phyloP scores from a whole-genome alignment of 164 flowering plant genomes.

The Taxillus chinensis region DNA sequence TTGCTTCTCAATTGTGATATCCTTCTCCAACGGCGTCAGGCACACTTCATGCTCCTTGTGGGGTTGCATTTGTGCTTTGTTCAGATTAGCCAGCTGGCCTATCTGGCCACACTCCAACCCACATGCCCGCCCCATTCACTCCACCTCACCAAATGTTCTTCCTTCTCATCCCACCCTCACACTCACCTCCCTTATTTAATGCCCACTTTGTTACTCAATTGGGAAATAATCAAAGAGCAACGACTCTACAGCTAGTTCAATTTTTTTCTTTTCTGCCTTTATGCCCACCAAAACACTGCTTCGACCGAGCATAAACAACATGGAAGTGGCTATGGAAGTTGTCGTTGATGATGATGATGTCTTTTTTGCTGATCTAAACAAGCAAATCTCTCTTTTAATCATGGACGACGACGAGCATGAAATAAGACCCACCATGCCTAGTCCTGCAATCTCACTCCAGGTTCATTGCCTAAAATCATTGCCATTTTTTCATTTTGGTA shows the following conservation, averaged over 20 bases:
- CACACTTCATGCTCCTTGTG: conserved; percentile 30
- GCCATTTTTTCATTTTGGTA: too few species aligned
- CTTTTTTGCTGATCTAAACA: conserved; percentile 72
- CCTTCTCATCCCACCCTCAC: neutral
- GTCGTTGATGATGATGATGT: conserved; percentile 59
- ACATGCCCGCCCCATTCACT: conserved; percentile 20
- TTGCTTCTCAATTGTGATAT: conserved; percentile 21
- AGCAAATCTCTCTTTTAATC: conserved; percentile 65
- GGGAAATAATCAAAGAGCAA: neutral
- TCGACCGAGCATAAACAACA: conserved; percentile 1
- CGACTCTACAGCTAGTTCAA: neutral
- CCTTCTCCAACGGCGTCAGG: conserved; percentile 27
- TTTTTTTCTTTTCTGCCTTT: neutral
- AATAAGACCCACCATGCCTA: conserved; percentile 11
- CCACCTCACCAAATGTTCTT: conserved; percentile 9
- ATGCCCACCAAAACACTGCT: neutral
- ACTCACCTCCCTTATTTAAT: conserved; percentile 20
- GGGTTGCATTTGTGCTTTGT: conserved; percentile 14
- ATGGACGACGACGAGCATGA: conserved; percentile 62
- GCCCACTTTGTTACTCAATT: conserved; percentile 8
- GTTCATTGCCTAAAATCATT: conserved; percentile 11
- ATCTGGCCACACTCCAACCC: conserved; percentile 34
- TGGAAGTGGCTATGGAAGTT: conserved; percentile 35
- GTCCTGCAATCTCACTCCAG: conserved; percentile 53
- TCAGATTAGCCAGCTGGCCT: conserved; percentile 48